Base-by-base conservation (phyloP, 306 rosid genomes). In the Chamaecrista fasciculata region DNA sequence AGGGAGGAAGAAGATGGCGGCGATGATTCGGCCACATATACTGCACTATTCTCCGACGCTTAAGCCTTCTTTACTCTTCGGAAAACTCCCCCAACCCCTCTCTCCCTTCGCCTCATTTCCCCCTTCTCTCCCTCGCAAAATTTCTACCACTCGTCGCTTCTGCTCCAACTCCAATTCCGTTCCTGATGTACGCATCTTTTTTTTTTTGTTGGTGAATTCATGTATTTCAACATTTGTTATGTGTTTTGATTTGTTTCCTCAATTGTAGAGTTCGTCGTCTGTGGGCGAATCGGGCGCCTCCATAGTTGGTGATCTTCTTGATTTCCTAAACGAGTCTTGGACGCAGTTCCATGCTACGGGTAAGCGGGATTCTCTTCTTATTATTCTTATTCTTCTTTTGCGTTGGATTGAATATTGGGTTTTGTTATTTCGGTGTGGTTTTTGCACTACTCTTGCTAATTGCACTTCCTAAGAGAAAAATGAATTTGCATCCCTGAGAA, bases 261-360 rank as follows among this genome's bases (percentile, higher is more conserved):
- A 21, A 63, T 47, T 79, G 31, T 69, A 82, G 89, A 73, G 73
- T 73, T 84, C 86, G 60, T 68, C 72, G 67, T 67, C 78, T 8
- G 52, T 42, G 28, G 71, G 1, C 46, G 85, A 67, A 79, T 43
- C 83, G 25, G 72, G 74, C 62, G 71, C 81, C 21, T 85, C 94
- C 69, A 85, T 90, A 11, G 96, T 90, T n/a, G 81, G 79, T 26
- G 88, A 86, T 62, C 82, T 90, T 37, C 90, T 94, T 66, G 86
- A 86, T 71, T 94, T 88, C 67, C 91, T 94, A 44, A 94, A 94
- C 74, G 92, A 94, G 36, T 90, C 97, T 2, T 94, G 98, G 97
- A 94, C 98, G 11, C 98, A 94, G 52, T 94, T 94, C 81, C 96
- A 94, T 69, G 96, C 98, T 56, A 90, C 98, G 5, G 97, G 97